A percentile compares a stretch with the other conserved stretches of the same genome.
Evolutionary conservation across 2,329 filamentous ascomycete genomes (phyloP).

Genomic region (Biscogniauxia marginata): DNA sequence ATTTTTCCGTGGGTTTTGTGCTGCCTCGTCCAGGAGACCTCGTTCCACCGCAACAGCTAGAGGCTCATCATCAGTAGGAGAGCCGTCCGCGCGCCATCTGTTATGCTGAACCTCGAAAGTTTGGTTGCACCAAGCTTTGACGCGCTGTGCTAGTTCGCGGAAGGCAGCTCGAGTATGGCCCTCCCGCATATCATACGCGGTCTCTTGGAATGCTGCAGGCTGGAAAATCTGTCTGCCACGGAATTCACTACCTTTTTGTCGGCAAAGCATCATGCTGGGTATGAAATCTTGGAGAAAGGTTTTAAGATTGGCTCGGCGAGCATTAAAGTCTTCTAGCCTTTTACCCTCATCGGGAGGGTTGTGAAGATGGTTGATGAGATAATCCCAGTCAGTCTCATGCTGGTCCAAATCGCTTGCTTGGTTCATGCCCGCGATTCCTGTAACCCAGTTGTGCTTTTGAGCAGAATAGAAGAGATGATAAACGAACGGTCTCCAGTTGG

Average conservation of each 20-base stretch:
- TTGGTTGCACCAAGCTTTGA: not conserved
- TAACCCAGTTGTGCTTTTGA: not conserved
- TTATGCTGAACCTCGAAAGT: not conserved
- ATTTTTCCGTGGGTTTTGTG: not conserved
- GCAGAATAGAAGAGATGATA: not conserved
- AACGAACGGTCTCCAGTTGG: constrained; percentile 4
- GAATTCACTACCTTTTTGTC: not conserved
- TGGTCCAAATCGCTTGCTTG: not conserved
- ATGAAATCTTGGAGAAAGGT: not conserved
- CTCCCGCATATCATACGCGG: not conserved
- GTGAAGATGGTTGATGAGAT: not conserved
- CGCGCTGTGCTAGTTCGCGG: not conserved
- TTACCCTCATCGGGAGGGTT: not conserved
- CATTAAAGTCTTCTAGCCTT: not conserved
- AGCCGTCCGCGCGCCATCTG: not conserved
- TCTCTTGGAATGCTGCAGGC: not conserved
- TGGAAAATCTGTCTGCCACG: not conserved
- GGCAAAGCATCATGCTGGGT: constrained; percentile 1
- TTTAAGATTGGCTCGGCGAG: not conserved
- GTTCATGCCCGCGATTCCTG: not conserved
- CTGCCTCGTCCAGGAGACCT: not conserved
- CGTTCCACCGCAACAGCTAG: not conserved
- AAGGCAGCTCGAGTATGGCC: not conserved
- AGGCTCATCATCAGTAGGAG: not conserved
- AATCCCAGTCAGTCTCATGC: not conserved